These are phyloP conservation scores for Paramecium primaurelia DNA, from an alignment of 73 alveolate species.

Conservation along the genomic window DNA sequence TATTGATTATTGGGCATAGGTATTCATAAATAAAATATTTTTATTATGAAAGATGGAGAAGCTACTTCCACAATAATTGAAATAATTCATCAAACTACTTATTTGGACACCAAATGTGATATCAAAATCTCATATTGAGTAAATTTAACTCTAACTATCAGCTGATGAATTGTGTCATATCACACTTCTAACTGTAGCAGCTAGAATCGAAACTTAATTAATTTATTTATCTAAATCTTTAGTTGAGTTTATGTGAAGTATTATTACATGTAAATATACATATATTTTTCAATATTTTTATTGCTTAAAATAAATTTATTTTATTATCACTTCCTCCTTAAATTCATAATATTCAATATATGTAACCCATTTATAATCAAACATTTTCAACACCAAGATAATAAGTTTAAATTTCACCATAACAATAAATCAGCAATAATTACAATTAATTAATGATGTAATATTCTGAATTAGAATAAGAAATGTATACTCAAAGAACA, in stretches of 20 bases:
- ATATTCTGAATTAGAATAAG: background rate
- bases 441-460: background rate
- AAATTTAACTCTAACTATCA: background rate
- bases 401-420: background rate
- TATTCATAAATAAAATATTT: background rate
- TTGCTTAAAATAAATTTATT: background rate
- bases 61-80: background rate
- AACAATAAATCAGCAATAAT: background rate
- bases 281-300: background rate
- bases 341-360: background rate
- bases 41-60: background rate
- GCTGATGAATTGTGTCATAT: conserved; percentile 42
- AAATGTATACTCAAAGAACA: background rate
- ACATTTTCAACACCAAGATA: background rate
- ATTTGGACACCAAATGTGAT: conserved; percentile 32
- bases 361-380: background rate
- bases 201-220: conserved; percentile 21
- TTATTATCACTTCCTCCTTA: background rate
- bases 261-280: background rate
- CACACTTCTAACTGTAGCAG: conserved; percentile 27
- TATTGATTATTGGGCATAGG: conserved; percentile 23
- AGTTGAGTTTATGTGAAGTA: conserved; percentile 1
- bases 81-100: background rate
- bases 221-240: conserved; percentile 23
- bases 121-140: background rate